phyloP scores from a whole-genome alignment of 2,329 filamentous ascomycete genomes.

The Venturia carpophila region DNA sequence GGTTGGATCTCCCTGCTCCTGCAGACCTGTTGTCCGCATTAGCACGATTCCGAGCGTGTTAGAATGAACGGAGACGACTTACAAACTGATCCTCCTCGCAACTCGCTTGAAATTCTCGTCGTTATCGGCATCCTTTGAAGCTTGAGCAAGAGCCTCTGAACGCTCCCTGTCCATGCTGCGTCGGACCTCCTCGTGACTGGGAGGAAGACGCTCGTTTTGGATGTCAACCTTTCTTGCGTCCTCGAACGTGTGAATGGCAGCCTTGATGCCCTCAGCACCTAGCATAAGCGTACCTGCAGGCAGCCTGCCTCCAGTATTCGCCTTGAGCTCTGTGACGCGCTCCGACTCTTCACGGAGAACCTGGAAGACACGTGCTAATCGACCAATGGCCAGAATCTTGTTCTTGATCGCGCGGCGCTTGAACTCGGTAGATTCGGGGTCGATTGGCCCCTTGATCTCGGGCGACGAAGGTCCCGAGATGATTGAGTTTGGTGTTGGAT shows the following conservation, averaged over 20 bases:
- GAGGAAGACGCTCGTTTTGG: conserved; percentile 91
- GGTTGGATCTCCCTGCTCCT: conserved; percentile 6
- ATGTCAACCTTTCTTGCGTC: conserved; percentile 94
- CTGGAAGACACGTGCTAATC: conserved; percentile 95
- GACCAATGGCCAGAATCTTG: conserved; percentile 96
- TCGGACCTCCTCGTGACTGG: conserved; percentile 83
- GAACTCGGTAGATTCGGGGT: conserved; percentile 83
- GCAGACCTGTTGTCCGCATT: conserved; percentile 2
- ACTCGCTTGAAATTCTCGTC: conserved; percentile 80
- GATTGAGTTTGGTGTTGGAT: conserved; percentile 61
- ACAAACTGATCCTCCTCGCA: conserved; percentile 93
- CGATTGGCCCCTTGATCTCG: conserved; percentile 50
- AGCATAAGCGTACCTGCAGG: conserved; percentile 96
- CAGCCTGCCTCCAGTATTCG: conserved; percentile 81
- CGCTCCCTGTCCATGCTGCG: conserved; percentile 75
- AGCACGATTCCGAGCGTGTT: not conserved
- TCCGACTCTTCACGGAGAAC: conserved; percentile 96
- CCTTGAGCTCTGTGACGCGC: conserved; percentile 95
- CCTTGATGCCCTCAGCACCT: conserved; percentile 96
- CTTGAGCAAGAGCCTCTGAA: conserved; percentile 75
- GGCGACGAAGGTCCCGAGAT: conserved; percentile 68
- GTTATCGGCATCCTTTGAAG: conserved; percentile 81
- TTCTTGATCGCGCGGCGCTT: conserved; percentile 98
- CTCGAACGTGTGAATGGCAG: conserved; percentile 93
- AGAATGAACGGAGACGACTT: conserved; percentile 37